phyloP scores from a whole-genome alignment of 371 early-diverging fungal species.

The Basidiobolus meristosporus region DNA sequence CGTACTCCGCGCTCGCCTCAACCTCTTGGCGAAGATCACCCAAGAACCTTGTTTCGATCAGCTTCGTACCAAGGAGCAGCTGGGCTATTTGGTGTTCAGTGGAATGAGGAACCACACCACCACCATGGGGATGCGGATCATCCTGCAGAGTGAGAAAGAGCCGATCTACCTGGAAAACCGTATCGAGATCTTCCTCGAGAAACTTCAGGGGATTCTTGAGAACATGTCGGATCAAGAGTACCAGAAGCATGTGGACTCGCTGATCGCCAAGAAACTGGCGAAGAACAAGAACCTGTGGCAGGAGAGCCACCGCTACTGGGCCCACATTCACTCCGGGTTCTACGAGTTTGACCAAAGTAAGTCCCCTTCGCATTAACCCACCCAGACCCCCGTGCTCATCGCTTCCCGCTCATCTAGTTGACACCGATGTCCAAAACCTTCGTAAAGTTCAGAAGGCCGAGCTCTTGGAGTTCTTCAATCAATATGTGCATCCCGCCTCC shows the following conservation, averaged over 20 bases:
- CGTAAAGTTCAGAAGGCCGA: constrained; percentile 16
- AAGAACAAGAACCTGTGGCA: constrained; percentile 71
- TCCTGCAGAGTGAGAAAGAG: constrained; percentile 74
- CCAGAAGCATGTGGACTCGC: constrained; percentile 45
- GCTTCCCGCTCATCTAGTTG: constrained; percentile 6
- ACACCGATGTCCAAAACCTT: constrained; percentile 34
- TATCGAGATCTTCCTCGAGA: constrained; percentile 54
- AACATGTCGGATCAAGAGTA: constrained; percentile 55
- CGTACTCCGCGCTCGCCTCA: constrained; percentile 33
- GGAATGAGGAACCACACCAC: constrained; percentile 42
- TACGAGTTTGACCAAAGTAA: constrained; percentile 60
- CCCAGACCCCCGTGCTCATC: neutral
- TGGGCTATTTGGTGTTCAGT: constrained; percentile 64
- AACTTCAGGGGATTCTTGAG: constrained; percentile 20
- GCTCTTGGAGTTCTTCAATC: constrained; percentile 35
- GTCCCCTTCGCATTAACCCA: neutral
- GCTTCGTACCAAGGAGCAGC: constrained; percentile 78
- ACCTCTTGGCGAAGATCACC: constrained; percentile 53
- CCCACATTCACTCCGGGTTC: constrained; percentile 51
- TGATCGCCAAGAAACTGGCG: constrained; percentile 51
- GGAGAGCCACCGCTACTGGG: constrained; percentile 62
- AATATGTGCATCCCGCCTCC: constrained; percentile 31
- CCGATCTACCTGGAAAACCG: constrained; percentile 68
- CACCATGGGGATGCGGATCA: constrained; percentile 43
- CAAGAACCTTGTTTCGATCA: constrained; percentile 83